Evolutionary conservation across 345 rosid genomes (phyloP).

Genomic region (Eucalyptus camaldulensis): DNA sequence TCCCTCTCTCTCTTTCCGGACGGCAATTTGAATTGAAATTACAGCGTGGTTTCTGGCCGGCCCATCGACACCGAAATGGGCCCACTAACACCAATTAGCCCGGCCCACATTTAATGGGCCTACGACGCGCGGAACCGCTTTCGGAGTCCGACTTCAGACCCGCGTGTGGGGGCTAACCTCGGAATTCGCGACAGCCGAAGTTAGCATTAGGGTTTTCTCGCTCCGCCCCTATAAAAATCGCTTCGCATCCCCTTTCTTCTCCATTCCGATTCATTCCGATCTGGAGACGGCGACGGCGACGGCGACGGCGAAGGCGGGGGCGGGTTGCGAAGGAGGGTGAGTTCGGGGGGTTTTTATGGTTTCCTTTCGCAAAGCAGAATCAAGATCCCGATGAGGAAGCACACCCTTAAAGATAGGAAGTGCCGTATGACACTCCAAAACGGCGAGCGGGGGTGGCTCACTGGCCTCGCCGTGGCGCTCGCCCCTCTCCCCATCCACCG

Average conservation of each 20-base stretch:
- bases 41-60: background rate
- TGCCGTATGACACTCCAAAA: constrained; percentile 54
- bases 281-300: background rate
- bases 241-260: background rate
- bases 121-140: background rate
- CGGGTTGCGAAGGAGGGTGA: background rate
- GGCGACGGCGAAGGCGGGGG: background rate
- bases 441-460: background rate
- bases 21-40: background rate
- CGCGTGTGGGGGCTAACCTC: background rate
- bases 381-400: constrained; percentile 32
- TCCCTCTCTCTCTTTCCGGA: background rate
- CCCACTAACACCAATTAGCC: background rate
- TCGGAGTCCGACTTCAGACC: background rate
- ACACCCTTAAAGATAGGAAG: constrained; percentile 46
- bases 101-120: background rate
- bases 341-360: background rate
- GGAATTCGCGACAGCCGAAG: background rate
- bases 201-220: background rate
- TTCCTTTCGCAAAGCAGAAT: background rate
- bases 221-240: background rate
- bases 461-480: background rate
- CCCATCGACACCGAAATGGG: background rate
- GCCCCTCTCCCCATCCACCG: constrained; percentile 3
- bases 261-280: background rate